phyloP scores from a whole-genome alignment of 176 grass and related monocot species.

The Phragmites australis region DNA sequence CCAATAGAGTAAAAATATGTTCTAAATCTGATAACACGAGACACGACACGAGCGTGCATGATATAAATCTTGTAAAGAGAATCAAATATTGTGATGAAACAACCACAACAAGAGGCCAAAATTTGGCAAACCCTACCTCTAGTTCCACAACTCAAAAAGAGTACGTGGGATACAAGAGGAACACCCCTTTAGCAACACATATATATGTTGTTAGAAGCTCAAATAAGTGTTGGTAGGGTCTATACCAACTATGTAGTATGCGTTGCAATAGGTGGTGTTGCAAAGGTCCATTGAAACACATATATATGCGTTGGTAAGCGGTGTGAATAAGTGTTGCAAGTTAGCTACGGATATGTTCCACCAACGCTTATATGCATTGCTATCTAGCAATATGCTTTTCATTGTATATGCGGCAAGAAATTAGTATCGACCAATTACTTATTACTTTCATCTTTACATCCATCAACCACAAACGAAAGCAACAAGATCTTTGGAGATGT shows the following conservation, averaged over 20 bases:
- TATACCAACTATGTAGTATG: neutral
- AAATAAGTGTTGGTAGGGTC: neutral
- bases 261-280: neutral
- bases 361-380: neutral
- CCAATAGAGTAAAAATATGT: no score
- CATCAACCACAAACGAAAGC: neutral
- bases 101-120: no score
- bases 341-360: neutral
- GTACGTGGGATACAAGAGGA: neutral
- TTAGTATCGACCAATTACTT: neutral
- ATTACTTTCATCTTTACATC: neutral
- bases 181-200: no score
- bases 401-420: no score
- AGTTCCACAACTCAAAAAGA: no score
- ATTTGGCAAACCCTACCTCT: no score
- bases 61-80: no score
- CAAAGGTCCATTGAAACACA: neutral
- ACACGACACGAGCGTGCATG: no score
- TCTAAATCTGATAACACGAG: no score
- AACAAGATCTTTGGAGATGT: neutral
- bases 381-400: neutral
- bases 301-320: neutral
- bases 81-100: no score
- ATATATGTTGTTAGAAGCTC: neutral
- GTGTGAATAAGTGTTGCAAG: neutral